A percentile compares a stretch with the other conserved stretches of the same genome.
Conservation (phyloP, 768 basidiomycete genomes). For the Dentipellis sp. region DNA sequence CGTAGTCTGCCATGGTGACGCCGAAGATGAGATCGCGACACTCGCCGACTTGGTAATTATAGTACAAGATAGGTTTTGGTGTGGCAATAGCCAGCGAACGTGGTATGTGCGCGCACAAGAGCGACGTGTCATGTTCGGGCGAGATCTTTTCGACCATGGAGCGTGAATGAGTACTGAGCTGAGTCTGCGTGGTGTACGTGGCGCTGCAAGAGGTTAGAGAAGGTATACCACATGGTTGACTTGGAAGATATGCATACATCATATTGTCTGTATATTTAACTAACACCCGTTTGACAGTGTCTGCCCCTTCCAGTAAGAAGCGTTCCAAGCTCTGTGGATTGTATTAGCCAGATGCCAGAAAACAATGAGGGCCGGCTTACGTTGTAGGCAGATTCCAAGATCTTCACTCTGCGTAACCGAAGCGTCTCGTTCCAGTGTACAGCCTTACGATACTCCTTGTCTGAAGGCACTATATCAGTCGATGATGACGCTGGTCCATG, state of each 20-base stretch:
- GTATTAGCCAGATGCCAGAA: not conserved
- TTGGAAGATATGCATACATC: conserved; percentile 35
- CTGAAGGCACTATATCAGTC: conserved; percentile 27
- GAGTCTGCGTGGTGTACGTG: conserved; percentile 66
- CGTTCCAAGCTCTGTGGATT: conserved; percentile 61
- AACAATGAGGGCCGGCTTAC: conserved; percentile 28
- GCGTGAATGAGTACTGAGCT: conserved; percentile 59
- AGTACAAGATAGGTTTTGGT: conserved; percentile 66
- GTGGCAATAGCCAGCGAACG: conserved; percentile 55
- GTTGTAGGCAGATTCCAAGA: conserved; percentile 72
- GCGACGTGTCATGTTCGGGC: conserved; percentile 58
- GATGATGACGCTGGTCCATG: not conserved
- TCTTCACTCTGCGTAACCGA: conserved; percentile 72
- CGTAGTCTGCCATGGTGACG: conserved; percentile 81
- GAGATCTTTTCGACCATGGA: conserved; percentile 56
- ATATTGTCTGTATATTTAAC: conserved; percentile 75
- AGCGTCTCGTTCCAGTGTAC: conserved; percentile 93
- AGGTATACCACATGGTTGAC: not conserved
- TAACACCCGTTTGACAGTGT: conserved; percentile 51
- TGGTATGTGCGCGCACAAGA: conserved; percentile 45
- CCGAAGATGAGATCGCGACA: conserved; percentile 89
- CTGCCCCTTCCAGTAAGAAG: conserved; percentile 68
- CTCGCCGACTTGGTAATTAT: conserved; percentile 72
- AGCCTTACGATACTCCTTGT: conserved; percentile 84
- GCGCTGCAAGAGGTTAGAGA: conserved; percentile 37